Conservation (phyloP, 306 rosid genomes). For the Prunus dulcis region DNA sequence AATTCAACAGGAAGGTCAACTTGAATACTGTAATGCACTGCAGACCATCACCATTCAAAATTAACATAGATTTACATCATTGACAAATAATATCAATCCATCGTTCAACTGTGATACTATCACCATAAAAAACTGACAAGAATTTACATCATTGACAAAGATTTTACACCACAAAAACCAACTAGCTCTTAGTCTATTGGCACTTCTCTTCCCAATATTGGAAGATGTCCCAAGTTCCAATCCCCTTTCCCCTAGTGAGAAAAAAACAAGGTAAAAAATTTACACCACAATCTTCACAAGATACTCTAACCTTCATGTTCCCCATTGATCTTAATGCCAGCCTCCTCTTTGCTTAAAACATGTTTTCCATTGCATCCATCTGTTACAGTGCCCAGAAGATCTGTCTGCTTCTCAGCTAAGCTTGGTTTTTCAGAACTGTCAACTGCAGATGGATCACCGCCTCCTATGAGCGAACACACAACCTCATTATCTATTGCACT, state of each 20-base stretch:
- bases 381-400: constrained; percentile 6
- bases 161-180: too few relatives aligned
- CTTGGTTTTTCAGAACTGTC: constrained; percentile 29
- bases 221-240: too few relatives aligned
- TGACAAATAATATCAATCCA: neutral
- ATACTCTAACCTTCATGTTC: neutral
- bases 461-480: constrained; percentile 2
- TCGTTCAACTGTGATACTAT: neutral
- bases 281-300: constrained; percentile 18
- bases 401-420: constrained; percentile 23
- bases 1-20: neutral
- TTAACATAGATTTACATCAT: neutral
- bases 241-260: too few relatives aligned
- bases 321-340: constrained; percentile 3
- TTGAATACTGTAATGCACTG: neutral
- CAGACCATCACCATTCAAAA: neutral
- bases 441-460: constrained; percentile 9
- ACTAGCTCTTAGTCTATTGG: too few relatives aligned
- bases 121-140: neutral
- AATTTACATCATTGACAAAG: too few relatives aligned
- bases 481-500: constrained; percentile 14
- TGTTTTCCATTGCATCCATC: constrained; percentile 22
- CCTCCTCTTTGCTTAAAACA: constrained; percentile 12
- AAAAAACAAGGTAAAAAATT: neutral
- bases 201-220: too few relatives aligned